Evolutionary conservation across 2,329 filamentous ascomycete species (phyloP).

Genomic region (Botrytis medusae): DNA sequence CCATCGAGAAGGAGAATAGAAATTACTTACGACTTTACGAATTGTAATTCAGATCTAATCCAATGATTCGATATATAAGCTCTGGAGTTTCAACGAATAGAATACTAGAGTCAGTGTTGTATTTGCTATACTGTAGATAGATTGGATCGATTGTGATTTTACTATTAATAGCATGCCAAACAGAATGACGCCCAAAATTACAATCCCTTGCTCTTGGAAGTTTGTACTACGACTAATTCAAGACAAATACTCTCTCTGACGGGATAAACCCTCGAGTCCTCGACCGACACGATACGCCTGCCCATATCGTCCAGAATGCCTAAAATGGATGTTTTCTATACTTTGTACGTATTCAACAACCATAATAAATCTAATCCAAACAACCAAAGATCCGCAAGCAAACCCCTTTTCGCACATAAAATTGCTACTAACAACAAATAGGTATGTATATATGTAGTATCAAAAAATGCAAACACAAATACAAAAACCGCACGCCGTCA

Average conservation of each 20-base stretch:
- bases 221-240: too few species aligned
- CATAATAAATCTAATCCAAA: too few species aligned
- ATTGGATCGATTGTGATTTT: too few species aligned
- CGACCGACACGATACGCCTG: too few species aligned
- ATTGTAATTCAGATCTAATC: neutral
- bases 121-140: too few species aligned
- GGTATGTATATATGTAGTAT: neutral
- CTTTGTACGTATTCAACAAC: neutral
- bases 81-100: accelerated
- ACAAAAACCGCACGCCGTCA: neutral
- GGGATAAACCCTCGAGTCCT: too few species aligned
- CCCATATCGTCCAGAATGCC: too few species aligned
- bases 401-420: neutral
- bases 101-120: neutral
- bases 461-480: neutral
- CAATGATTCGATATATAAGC: neutral
- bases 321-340: too few species aligned
- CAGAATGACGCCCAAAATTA: too few species aligned
- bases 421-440: neutral
- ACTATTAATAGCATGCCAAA: too few species aligned
- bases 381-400: neutral
- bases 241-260: too few species aligned
- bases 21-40: neutral
- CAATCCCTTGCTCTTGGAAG: too few species aligned
- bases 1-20: neutral